Evolutionary conservation across 352 stramenopile genomes (phyloP).

Genomic region (Globisporangium parvum): DNA sequence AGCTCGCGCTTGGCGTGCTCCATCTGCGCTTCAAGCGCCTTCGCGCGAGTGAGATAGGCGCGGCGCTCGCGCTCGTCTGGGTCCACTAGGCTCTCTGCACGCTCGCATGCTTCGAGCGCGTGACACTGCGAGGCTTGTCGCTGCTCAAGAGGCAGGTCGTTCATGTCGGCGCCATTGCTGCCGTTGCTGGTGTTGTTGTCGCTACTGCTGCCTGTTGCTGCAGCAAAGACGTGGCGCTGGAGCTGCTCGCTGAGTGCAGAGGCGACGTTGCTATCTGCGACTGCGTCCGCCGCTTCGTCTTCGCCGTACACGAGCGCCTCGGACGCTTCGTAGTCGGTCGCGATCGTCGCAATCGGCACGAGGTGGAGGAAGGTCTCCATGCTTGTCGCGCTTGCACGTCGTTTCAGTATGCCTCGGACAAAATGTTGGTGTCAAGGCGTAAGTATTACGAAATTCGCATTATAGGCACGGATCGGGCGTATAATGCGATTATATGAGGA

Average conservation of each 20-base stretch:
- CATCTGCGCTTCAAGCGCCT: conserved; percentile 36
- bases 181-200: too few species aligned
- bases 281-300: conserved; percentile 26
- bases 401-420: too few species aligned
- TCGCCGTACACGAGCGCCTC: conserved; percentile 39
- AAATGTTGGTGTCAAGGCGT: too few species aligned
- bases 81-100: background rate
- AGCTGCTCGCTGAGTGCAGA: conserved; percentile 19
- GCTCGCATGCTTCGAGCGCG: background rate
- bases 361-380: conserved; percentile 69
- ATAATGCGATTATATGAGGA: too few species aligned
- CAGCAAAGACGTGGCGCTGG: conserved; percentile 16
- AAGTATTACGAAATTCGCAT: too few species aligned
- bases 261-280: background rate
- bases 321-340: conserved; percentile 8
- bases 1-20: conserved; percentile 22
- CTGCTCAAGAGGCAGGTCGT: too few species aligned
- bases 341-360: conserved; percentile 27
- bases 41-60: conserved; percentile 31
- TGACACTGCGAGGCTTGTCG: too few species aligned
- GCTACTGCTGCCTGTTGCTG: conserved; percentile 18
- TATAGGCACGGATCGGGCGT: too few species aligned
- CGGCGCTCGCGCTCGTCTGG: conserved; percentile 29
- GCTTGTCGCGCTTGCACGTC: too few species aligned
- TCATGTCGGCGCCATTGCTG: too few species aligned